Conservation (phyloP, 1,284 basidiomycete species). For the Trichosporon sp. region DNA sequence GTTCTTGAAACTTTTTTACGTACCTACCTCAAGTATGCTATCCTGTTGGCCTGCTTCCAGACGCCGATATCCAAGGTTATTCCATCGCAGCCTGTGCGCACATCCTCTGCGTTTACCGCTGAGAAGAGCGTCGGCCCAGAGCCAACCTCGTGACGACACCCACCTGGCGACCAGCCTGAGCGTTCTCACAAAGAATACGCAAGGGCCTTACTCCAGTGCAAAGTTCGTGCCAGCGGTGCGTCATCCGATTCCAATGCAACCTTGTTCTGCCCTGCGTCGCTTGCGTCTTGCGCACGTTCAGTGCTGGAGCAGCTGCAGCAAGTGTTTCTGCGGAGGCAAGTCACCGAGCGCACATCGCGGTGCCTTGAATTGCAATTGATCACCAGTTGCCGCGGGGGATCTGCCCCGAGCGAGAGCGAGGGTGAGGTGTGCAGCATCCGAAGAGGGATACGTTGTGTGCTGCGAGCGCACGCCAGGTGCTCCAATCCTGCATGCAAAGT, state of each 20-base stretch:
- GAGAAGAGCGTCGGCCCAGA: no score
- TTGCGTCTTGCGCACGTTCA: background rate
- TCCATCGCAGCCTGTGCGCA: background rate
- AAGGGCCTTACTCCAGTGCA: background rate
- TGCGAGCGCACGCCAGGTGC: background rate
- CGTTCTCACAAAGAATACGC: background rate
- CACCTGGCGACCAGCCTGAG: background rate
- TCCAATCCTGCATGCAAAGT: background rate
- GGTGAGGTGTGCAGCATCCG: background rate
- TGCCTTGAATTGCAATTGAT: conserved; percentile 3
- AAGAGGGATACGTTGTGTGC: background rate
- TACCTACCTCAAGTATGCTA: background rate
- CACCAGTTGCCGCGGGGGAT: background rate
- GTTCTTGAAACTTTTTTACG: background rate
- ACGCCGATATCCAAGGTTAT: background rate
- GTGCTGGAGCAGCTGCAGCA: no score
- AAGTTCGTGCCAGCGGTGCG: background rate
- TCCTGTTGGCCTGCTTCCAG: no score
- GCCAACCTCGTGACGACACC: background rate
- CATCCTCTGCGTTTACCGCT: background rate
- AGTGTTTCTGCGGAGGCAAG: no score
- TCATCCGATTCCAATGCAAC: conserved; percentile 1
- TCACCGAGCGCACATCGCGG: background rate
- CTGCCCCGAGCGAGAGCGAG: background rate
- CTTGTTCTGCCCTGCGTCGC: background rate